A percentile compares a stretch with the other conserved stretches of the same genome.
Conservation (phyloP, 2,329 filamentous ascomycete species). For the Fusarium gaditjirri region DNA sequence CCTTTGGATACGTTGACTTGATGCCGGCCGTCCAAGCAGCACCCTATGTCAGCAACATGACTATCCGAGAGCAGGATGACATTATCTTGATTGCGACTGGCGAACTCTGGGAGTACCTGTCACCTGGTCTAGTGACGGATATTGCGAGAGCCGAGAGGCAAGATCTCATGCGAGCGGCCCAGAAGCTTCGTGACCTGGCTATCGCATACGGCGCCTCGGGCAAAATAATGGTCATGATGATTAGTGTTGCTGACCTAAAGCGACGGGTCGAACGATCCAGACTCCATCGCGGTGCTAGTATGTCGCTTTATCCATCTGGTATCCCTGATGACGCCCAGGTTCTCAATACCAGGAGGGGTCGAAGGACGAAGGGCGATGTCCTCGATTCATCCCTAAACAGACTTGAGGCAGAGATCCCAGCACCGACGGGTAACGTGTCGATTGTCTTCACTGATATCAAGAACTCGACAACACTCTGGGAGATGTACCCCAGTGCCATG, state of each 20-base stretch:
- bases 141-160: conserved; percentile 86
- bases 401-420: conserved; percentile 89
- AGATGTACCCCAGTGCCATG: conserved; percentile 95
- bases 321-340: conserved; percentile 77
- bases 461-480: conserved; percentile 96
- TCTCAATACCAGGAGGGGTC: conserved; percentile 71
- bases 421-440: conserved; percentile 88
- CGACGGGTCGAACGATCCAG: conserved; percentile 80
- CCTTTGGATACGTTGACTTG: conserved; percentile 93
- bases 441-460: conserved; percentile 99
- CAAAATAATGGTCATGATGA: conserved; percentile 99
- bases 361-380: conserved; percentile 70
- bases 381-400: conserved; percentile 88
- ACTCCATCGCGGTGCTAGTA: conserved; percentile 80
- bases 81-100: conserved; percentile 91
- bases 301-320: conserved; percentile 83
- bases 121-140: conserved; percentile 90
- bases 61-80: conserved; percentile 88
- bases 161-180: conserved; percentile 93
- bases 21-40: conserved; percentile 94
- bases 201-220: conserved; percentile 94
- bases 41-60: conserved; percentile 82
- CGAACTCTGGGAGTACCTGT: conserved; percentile 95
- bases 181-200: conserved; percentile 92
- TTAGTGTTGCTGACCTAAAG: conserved; percentile 91